Base-by-base conservation (phyloP, 345 rosid species). In the Eutrema japonicum region DNA sequence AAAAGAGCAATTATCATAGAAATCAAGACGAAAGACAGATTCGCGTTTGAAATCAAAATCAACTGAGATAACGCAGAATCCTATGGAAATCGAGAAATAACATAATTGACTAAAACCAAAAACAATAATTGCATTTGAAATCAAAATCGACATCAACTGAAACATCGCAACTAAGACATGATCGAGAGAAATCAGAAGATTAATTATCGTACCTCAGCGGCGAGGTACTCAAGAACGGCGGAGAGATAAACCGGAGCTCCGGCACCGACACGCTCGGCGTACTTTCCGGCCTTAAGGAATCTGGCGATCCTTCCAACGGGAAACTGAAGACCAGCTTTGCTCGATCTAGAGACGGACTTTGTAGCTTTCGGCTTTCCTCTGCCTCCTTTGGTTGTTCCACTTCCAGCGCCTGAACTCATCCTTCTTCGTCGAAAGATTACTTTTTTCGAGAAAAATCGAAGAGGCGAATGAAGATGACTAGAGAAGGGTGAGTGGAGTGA, bases 151-250 rank as follows among this genome's bases (percentile, higher is more conserved):
- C 6, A 32, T 22, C 35, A 32, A 4, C 35, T 32, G 1, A 4
- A 5, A 32, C 5, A 32, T 0, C 38, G 41, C 2, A 32, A 32
- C 14, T 49, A 6, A 38, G 30, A 32, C 4, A 50, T 0, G 8
- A 55, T 16, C 22, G 3, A 54, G 43, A 51, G 47, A 11, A 64
- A 7, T 4, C 4, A 42, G 33, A 68, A 42, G 22, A 47, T 46
- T 4, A 3, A 56, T 35, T 4, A n/a, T 2, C 10, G 8, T 51
- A 87, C 95, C 95, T 89, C 96, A 6, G 96, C 96, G 10, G 96
- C 92, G 16, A 89, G 92, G 35, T 89, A 87, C 54, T 89, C 92
- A 1, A 89, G 96, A n/a, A 87, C 96, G 4, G 96, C 96, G 6
- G 96, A 82, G 63, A 89, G 92, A n/a, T 89, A 89, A 11, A 89